A percentile compares a stretch with the other conserved stretches of the same genome.
These are phyloP conservation scores for Vitis rotundifolia DNA, from an alignment of 164 flowering plant species.

Conservation along the genomic window DNA sequence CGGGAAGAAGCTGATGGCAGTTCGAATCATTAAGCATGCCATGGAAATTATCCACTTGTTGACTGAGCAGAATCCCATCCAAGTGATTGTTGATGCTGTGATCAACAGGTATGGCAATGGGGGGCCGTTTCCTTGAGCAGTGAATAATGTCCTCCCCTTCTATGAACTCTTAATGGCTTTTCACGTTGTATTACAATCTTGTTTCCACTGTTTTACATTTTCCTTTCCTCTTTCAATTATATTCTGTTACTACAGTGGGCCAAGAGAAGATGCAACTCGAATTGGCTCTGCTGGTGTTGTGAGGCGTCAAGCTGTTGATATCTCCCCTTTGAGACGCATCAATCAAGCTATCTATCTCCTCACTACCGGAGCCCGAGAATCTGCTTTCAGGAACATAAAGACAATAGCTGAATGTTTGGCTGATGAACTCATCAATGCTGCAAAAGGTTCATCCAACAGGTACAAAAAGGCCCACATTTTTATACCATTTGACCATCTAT, in stretches of 20 bases:
- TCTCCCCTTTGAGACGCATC: slow-evolving; percentile 50
- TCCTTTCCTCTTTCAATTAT: not conserved
- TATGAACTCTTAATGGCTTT: no score
- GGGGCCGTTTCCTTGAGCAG: no score
- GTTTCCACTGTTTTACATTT: not conserved
- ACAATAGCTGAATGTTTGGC: slow-evolving; percentile 46
- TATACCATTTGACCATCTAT: not conserved
- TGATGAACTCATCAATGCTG: slow-evolving; percentile 47
- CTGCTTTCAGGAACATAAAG: slow-evolving; percentile 49
- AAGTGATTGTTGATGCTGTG: slow-evolving; percentile 53
- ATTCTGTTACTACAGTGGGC: slow-evolving; percentile 32
- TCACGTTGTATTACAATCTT: not conserved
- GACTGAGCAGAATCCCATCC: slow-evolving; percentile 53
- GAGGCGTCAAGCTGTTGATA: slow-evolving; percentile 50
- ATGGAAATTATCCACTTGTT: slow-evolving; percentile 55
- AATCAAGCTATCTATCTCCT: slow-evolving; percentile 54
- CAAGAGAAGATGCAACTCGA: slow-evolving; percentile 55
- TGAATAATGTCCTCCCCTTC: no score
- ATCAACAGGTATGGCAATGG: slow-evolving; percentile 38
- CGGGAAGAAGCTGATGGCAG: slow-evolving; percentile 52
- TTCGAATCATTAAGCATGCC: slow-evolving; percentile 41
- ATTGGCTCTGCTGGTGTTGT: slow-evolving; percentile 60
- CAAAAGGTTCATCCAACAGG: slow-evolving; percentile 57
- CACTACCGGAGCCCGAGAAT: slow-evolving; percentile 52
- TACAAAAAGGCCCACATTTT: not conserved